Conservation (phyloP, 2,329 filamentous ascomycete species). For the Ambrosiella cleistominuta region DNA sequence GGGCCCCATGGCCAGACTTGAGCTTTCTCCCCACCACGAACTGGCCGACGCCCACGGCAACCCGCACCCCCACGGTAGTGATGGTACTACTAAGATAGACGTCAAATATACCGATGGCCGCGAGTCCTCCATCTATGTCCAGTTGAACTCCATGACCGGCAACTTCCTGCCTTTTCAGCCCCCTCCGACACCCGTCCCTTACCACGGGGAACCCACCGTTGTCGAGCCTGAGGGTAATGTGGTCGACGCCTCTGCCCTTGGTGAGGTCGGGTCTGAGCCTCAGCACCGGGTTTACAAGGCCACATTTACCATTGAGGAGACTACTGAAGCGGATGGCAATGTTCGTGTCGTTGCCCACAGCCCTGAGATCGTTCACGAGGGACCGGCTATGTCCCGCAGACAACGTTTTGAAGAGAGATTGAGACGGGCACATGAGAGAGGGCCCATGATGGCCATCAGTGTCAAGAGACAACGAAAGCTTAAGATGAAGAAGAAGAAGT, state of each 20-base stretch:
- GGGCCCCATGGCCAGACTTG: constrained; percentile 36
- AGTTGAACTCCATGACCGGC: constrained; percentile 50
- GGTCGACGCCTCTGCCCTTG: constrained; percentile 15
- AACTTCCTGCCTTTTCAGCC: constrained; percentile 66
- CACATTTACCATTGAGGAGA: constrained; percentile 50
- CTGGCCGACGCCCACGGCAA: constrained; percentile 15
- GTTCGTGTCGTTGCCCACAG: constrained; percentile 43
- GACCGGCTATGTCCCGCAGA: constrained; percentile 28
- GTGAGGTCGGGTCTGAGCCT: constrained; percentile 16
- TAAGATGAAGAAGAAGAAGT: constrained; percentile 99
- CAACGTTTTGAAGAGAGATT: constrained; percentile 41
- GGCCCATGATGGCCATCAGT: constrained; percentile 63
- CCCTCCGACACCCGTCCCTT: constrained; percentile 59
- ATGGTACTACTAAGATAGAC: constrained; percentile 33
- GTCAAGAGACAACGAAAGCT: constrained; percentile 83
- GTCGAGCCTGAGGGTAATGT: constrained; percentile 22
- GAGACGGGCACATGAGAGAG: constrained; percentile 22
- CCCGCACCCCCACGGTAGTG: constrained; percentile 25
- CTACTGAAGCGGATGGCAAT: constrained; percentile 40
- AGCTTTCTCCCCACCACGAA: constrained; percentile 20
- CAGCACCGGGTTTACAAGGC: constrained; percentile 43
- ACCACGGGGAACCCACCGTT: constrained; percentile 21
- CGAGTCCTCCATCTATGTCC: constrained; percentile 43
- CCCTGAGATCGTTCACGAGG: constrained; percentile 37
- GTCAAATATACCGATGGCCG: constrained; percentile 38